A percentile compares a stretch with the other conserved stretches of the same genome.
These are phyloP conservation scores for Wickerhamiella qilinensis DNA, from an alignment of 805 yeast species.

Conservation along the genomic window DNA sequence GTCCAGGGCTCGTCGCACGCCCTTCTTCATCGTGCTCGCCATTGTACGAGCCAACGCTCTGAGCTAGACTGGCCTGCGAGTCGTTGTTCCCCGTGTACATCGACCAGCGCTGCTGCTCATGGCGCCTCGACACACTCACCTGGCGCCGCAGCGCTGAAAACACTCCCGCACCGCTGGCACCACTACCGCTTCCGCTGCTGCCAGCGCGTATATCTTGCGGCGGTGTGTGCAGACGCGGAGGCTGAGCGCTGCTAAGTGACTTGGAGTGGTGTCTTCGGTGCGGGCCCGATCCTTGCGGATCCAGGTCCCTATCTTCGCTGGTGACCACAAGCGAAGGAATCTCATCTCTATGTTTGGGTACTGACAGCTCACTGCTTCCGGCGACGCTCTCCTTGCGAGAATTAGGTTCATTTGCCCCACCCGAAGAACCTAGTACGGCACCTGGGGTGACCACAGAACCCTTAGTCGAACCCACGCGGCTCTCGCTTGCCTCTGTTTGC, in stretches of 20 bases:
- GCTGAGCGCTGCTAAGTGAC: slow-evolving; percentile 6
- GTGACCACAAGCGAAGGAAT: neutral
- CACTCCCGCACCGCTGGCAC: neutral
- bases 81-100: neutral
- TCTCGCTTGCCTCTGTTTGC: neutral
- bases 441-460: neutral
- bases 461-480: neutral
- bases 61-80: neutral
- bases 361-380: neutral
- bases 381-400: neutral
- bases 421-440: neutral
- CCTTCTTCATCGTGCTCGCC: neutral
- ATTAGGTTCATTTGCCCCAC: neutral
- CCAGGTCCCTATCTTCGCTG: slow-evolving; percentile 1
- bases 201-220: too few species aligned
- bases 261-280: slow-evolving; percentile 7
- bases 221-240: slow-evolving; percentile 2
- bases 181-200: too few species aligned
- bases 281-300: neutral
- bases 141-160: slow-evolving; percentile 4
- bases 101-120: neutral
- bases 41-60: neutral
- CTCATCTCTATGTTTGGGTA: neutral
- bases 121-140: slow-evolving; percentile 5
- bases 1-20: slow-evolving; percentile 1